Evolutionary conservation across 257 asterid species (phyloP).

Genomic region (Scutellaria barbata): DNA sequence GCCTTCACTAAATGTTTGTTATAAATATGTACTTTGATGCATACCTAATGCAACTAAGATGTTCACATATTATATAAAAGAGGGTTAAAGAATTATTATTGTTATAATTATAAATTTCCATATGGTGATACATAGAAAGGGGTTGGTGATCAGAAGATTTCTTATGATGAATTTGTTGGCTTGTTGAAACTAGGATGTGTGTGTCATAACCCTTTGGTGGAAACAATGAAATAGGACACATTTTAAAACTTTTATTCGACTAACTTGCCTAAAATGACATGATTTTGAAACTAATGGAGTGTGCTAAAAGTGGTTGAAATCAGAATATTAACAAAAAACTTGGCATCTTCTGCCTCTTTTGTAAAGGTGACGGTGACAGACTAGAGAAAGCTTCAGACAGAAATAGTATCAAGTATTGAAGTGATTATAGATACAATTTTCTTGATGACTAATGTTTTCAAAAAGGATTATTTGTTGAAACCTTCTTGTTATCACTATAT

Average conservation of each 20-base stretch:
- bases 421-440: slow-evolving; percentile 7
- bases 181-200: slow-evolving; percentile 1
- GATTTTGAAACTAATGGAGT: slow-evolving; percentile 1
- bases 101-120: no score
- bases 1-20: slow-evolving; percentile 21
- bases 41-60: neutral
- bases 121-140: neutral
- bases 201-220: slow-evolving; percentile 3
- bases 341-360: neutral
- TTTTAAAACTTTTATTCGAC: slow-evolving; percentile 19
- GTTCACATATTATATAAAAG: neutral
- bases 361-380: slow-evolving; percentile 19
- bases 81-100: no score
- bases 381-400: slow-evolving; percentile 27
- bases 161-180: slow-evolving; percentile 4
- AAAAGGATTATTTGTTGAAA: slow-evolving; percentile 7
- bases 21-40: slow-evolving; percentile 7
- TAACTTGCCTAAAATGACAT: slow-evolving; percentile 10
- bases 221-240: neutral
- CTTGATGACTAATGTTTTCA: neutral
- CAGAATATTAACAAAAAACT: slow-evolving; percentile 10
- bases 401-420: neutral
- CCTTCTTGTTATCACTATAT: slow-evolving; percentile 8
- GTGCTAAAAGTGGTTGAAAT: slow-evolving; percentile 22
- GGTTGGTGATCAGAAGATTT: neutral